These are phyloP conservation scores for Scheffersomyces spartinae DNA, from an alignment of 805 yeast genomes.

Conservation along the genomic window DNA sequence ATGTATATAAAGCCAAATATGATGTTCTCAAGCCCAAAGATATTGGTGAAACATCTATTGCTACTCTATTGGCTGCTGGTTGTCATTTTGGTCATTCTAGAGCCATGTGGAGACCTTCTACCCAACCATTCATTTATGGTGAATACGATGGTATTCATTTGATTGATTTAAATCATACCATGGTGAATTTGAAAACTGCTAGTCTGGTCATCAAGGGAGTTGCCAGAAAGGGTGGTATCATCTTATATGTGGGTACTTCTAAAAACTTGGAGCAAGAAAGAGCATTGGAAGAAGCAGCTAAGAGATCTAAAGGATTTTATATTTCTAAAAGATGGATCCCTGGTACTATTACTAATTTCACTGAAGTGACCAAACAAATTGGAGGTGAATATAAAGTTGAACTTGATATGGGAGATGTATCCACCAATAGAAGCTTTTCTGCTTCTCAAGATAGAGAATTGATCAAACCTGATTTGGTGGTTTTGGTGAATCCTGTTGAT, in stretches of 20 bases:
- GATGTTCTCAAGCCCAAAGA: constrained; percentile 50
- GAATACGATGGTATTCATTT: constrained; percentile 84
- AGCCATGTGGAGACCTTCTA: constrained; percentile 62
- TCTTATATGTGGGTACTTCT: constrained; percentile 76
- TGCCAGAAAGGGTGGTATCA: constrained; percentile 73
- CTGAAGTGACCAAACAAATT: constrained; percentile 51
- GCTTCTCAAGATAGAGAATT: constrained; percentile 38
- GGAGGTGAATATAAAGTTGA: constrained; percentile 31
- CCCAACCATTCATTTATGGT: constrained; percentile 82
- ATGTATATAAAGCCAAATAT: constrained; percentile 60
- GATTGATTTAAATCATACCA: constrained; percentile 80
- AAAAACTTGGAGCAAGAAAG: constrained; percentile 56
- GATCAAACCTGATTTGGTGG: constrained; percentile 81
- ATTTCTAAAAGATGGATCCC: constrained; percentile 87
- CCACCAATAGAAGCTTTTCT: constrained; percentile 48
- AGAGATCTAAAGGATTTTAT: constrained; percentile 65
- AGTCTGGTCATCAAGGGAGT: constrained; percentile 77
- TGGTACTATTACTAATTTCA: constrained; percentile 82
- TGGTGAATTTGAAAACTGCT: constrained; percentile 66
- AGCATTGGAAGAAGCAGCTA: constrained; percentile 70
- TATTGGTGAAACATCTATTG: constrained; percentile 47
- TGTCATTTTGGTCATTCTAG: constrained; percentile 93
- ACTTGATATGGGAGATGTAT: constrained; percentile 61
- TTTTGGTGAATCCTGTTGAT: constrained; percentile 79
- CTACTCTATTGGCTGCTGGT: constrained; percentile 78